Evolutionary conservation across 2,329 filamentous ascomycete genomes (phyloP), one percentile per base, ranked within the genome.

Genomic region (Dactylellina sp.): DNA sequence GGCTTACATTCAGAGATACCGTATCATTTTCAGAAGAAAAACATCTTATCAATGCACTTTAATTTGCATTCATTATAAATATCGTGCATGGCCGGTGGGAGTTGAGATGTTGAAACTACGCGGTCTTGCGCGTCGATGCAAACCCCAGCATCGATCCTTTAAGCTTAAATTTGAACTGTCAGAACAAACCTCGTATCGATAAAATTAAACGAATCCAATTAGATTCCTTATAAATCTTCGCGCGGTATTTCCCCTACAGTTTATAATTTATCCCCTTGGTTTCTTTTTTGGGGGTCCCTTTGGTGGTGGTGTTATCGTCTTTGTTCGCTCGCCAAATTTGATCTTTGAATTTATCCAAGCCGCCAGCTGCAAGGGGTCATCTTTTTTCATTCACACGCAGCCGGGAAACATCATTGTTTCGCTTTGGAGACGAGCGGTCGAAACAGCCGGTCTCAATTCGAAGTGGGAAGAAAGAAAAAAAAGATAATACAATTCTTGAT

Each of bases 171-270:
- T 55, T 24, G 25, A 52, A 52, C 24, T 49, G 20, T 49, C 46
- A 52, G 47, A 52, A 7, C 12, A 22, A 49, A 55, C n/a, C 64
- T 70, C 64, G 64, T 70, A 61, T 70, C 64, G 64, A 70, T 39
- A 70, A 66, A 61, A 55, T 61, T 70, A 68, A 68, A 68, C 63
- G 63, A 68, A 60, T 68, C 37, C 63, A 68, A 68, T 65, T 59
- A 60, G 53, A 59, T 20, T 60, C 18, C 24, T 39, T 9, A 37
- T 59, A 59, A 70, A 46, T 22, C 14, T 55, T 70, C 64, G 39
- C 64, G 39, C 35, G 24, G 46, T 68, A 68, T 52, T 37, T 4
- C 32, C 39, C 49, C 47, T 18, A 28, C 37, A 40, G n/a, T n/a
- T n/a, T n/a, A n/a, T n/a, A n/a, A n/a, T n/a, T 32, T 32, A 32